Evolutionary conservation across 2,329 filamentous ascomycete species (phyloP).

Genomic region (Phialemoniopsis sp.): DNA sequence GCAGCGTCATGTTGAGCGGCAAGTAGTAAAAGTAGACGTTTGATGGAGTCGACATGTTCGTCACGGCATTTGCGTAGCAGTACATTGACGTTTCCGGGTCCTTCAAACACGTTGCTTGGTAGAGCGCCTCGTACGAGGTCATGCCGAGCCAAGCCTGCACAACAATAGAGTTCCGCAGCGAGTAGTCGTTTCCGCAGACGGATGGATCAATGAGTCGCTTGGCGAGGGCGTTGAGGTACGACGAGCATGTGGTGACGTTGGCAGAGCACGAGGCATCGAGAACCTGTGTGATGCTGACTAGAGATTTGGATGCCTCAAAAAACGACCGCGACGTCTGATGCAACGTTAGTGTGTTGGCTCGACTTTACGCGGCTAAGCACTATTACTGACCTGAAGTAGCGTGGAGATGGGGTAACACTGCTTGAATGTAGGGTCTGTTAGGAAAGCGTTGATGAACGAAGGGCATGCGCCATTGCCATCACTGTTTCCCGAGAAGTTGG

Average conservation of each 20-base stretch:
- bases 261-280: slow-evolving; percentile 76
- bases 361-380: background rate
- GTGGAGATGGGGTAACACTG: slow-evolving; percentile 80
- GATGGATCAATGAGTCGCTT: slow-evolving; percentile 54
- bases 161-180: slow-evolving; percentile 64
- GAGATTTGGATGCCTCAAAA: slow-evolving; percentile 72
- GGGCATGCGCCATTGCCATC: slow-evolving; percentile 48
- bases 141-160: slow-evolving; percentile 72
- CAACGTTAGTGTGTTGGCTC: slow-evolving; percentile 12
- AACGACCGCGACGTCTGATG: slow-evolving; percentile 74
- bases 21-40: slow-evolving; percentile 84
- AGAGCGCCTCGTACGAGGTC: slow-evolving; percentile 71
- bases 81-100: slow-evolving; percentile 64
- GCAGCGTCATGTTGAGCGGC: slow-evolving; percentile 70
- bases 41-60: slow-evolving; percentile 64
- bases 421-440: slow-evolving; percentile 62
- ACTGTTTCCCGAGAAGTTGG: slow-evolving; percentile 49
- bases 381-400: slow-evolving; percentile 63
- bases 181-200: slow-evolving; percentile 71
- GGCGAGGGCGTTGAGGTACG: slow-evolving; percentile 62
- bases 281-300: slow-evolving; percentile 68
- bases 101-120: slow-evolving; percentile 75
- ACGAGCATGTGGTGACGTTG: slow-evolving; percentile 60
- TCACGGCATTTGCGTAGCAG: slow-evolving; percentile 80
- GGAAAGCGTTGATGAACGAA: slow-evolving; percentile 63